phyloP scores from a whole-genome alignment of 1,139 yeast species.

The Saccharomyces pastorianus region DNA sequence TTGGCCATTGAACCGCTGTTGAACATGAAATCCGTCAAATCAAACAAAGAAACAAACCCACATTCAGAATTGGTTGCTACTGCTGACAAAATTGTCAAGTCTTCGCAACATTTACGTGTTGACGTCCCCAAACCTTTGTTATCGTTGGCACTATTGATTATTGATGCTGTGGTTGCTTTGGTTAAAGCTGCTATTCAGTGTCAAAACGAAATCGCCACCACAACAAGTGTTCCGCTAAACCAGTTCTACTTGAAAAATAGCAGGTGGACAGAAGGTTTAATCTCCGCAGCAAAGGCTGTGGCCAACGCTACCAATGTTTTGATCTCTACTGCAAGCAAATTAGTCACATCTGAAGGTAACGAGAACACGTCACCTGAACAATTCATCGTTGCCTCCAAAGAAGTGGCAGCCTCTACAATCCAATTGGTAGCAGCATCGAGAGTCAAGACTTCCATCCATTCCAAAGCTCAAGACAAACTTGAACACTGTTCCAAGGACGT shows the following conservation, averaged over 20 bases:
- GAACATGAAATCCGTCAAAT: constrained; percentile 12
- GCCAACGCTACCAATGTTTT: constrained; percentile 76
- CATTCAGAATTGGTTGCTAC: constrained; percentile 41
- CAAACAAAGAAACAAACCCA: constrained; percentile 44
- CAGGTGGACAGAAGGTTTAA: constrained; percentile 90
- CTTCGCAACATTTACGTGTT: constrained; percentile 56
- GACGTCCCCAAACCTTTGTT: constrained; percentile 74
- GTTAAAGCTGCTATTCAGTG: constrained; percentile 74
- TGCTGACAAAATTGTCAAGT: constrained; percentile 53
- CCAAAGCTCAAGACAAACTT: constrained; percentile 67
- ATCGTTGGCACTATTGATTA: constrained; percentile 73
- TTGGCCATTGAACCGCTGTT: constrained; percentile 22
- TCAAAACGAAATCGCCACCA: constrained; percentile 68
- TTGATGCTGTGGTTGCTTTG: constrained; percentile 66
- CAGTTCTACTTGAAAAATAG: constrained; percentile 82
- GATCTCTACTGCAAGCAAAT: constrained; percentile 82
- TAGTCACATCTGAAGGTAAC: constrained; percentile 39
- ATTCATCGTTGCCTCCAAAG: constrained; percentile 82
- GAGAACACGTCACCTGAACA: constrained; percentile 64
- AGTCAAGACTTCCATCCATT: constrained; percentile 71
- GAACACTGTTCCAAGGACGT: constrained; percentile 67
- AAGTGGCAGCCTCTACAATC: constrained; percentile 88
- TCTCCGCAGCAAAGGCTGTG: constrained; percentile 85
- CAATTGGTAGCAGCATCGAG: constrained; percentile 90
- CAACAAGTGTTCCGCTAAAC: constrained; percentile 34